Base-by-base conservation (phyloP, 148 eudicot genomes). In the Cornus florida region DNA sequence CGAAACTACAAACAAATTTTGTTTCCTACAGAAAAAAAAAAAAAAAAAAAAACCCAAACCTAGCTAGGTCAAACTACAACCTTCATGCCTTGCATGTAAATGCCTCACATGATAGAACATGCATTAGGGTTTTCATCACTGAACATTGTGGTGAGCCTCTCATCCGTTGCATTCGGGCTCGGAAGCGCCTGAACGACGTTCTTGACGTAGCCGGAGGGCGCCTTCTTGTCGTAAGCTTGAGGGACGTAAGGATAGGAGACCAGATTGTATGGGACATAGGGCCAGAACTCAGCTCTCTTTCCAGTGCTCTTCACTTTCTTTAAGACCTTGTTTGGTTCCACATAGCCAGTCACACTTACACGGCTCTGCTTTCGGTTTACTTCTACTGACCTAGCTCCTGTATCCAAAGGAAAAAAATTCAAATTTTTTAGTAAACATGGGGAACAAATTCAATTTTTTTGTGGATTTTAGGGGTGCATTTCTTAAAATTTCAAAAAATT, bases 81-180 rank as follows among this genome's bases (percentile, higher is more conserved):
- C 28, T 28, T 28, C 0, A 28, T 28, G 0, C 28, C 28, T 28
- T 28, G 28, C 28, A 28, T 28, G 28, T 28, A 28, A 28, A 60
- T 2, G 2, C 31, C 14, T 76, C 71, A 90, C 93, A 90, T 90
- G 20, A 90, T 73, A 5, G 86, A 81, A 82, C 93, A 90, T 72
- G 91, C 89, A 76, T 86, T 82, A 23, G 89, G 86, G 39, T 90
- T 90, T 17, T 90, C 93, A 57, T 90, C 93, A 65, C 89, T 90
- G 77, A 90, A 88, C 31, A 90, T 69, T 73, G 73, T 69, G 41
- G 83, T 86, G 33, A 83, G 83, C 6, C 71, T 24, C 53, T 88
- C 85, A 6, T 81, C 87, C 0, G 82, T 75, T n/a, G 86, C 78
- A 79, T 77, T 81, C 23, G 83, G 81, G 22, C 74, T 72, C 10